Conservation (phyloP, 352 stramenopile species). For the Poterioochromonas sp. region DNA sequence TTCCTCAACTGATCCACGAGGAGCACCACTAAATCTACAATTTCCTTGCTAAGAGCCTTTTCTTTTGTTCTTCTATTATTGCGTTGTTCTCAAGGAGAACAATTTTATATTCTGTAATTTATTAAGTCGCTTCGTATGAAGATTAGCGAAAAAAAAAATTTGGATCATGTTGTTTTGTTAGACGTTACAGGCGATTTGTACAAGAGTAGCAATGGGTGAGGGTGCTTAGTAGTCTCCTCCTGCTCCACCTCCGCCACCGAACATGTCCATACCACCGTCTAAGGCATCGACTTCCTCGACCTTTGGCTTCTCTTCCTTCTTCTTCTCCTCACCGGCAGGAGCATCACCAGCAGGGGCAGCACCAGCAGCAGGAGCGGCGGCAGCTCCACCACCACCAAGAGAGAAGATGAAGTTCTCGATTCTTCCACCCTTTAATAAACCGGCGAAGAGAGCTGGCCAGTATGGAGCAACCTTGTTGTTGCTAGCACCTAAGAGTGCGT, state of each 20-base stretch:
- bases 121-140: no score
- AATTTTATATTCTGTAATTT: no score
- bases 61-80: no score
- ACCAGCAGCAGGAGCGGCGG: conserved; percentile 3
- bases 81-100: no score
- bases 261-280: conserved; percentile 35
- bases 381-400: not conserved
- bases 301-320: conserved; percentile 33
- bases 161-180: no score
- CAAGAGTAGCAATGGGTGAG: no score
- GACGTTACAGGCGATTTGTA: no score
- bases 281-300: conserved; percentile 33
- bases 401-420: conserved; percentile 16
- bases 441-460: conserved; percentile 27
- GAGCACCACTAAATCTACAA: not conserved
- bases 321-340: not conserved
- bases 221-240: conserved; percentile 28
- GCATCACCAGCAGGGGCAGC: conserved; percentile 28
- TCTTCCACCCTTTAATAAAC: conserved; percentile 1
- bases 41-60: conserved; percentile 32
- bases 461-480: conserved; percentile 31
- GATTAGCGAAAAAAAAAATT: no score
- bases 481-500: conserved; percentile 3
- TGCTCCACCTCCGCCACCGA: conserved; percentile 18
- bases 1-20: not conserved